Evolutionary conservation across 2,329 filamentous ascomycete genomes (phyloP), one percentile per base, ranked within the genome.

Genomic region (Lasiodiplodia citricola): DNA sequence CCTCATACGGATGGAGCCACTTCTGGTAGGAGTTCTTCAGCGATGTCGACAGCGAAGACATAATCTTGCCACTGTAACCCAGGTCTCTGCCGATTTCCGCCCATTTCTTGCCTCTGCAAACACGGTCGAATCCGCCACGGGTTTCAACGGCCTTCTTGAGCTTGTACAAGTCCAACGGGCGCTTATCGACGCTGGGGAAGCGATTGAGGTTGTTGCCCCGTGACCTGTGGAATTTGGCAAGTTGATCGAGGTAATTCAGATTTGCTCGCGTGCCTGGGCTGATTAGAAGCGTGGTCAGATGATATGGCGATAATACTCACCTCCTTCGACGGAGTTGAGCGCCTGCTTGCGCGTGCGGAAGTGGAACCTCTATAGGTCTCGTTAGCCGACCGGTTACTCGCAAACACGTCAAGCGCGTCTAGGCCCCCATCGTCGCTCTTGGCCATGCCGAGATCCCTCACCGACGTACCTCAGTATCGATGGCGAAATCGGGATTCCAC

Each of bases 101-200:
- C 96, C 96, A 99, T 83, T 98, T 98, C 83, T 99, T 99, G 68
- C 91, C 87, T 81, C 97, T 97, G 86, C 96, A 99, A 55, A 99
- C 96, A 76, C 92, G 92, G 67, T 97, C 94, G 74, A 99, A 99
- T 3, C 96, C 96, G 57, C 96, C 96, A 71, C 96, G 90, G 37
- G 93, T 91, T 78, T 98, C 96, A 44, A 99, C 96, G 0, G 95
- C 95, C 78, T 98, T 98, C 80, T 98, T 98, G 70, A 99, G 84
- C 74, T 95, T 93, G 82, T 97, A 99, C 18, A 99, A 85, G 77
- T 99, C 96, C 63, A 99, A 87, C 0, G 96, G 96, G 69, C 97
- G 94, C 83, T 99, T 99, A 82, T 99, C 96, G 70, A 99, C 96
- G 77, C 94, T 97, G 0, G 96, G 96, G 72, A 97, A 91, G 60